Evolutionary conservation across 345 rosid species (phyloP).

Genomic region (Nephelium lappaceum): DNA sequence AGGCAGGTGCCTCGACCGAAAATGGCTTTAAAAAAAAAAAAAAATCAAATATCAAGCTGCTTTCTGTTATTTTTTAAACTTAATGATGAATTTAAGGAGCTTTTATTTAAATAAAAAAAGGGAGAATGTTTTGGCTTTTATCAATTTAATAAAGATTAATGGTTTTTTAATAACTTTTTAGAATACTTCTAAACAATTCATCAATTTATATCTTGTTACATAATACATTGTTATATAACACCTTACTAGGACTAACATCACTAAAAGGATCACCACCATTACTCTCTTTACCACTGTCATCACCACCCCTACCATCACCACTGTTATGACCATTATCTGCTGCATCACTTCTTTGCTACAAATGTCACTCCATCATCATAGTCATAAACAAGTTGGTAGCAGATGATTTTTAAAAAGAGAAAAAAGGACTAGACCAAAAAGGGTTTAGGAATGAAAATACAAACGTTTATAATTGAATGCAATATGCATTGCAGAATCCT

Average conservation of each 20-base stretch:
- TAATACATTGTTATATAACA: no score
- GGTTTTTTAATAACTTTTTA: not conserved
- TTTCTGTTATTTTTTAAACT: no score
- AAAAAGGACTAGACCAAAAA: not conserved
- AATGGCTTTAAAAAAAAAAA: no score
- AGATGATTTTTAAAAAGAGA: no score
- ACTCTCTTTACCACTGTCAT: no score
- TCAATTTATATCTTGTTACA: not conserved
- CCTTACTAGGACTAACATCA: not conserved
- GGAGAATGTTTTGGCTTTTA: not conserved
- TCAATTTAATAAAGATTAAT: not conserved
- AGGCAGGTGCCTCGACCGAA: no score
- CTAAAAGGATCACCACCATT: no score
- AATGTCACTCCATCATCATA: no score
- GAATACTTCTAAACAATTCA: not conserved
- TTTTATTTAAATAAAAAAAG: not conserved
- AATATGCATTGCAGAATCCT: not conserved
- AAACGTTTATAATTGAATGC: not conserved
- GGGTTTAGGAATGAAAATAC: not conserved
- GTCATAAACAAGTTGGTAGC: no score
- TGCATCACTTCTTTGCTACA: no score
- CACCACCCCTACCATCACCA: no score
- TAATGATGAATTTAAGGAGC: not conserved
- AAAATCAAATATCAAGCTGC: not conserved
- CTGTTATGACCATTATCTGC: no score